Percentiles rank a stretch among this genome's conserved stretches.
phyloP scores from a whole-genome alignment of 2,329 filamentous ascomycete genomes.

The Trichophaea hybrida region DNA sequence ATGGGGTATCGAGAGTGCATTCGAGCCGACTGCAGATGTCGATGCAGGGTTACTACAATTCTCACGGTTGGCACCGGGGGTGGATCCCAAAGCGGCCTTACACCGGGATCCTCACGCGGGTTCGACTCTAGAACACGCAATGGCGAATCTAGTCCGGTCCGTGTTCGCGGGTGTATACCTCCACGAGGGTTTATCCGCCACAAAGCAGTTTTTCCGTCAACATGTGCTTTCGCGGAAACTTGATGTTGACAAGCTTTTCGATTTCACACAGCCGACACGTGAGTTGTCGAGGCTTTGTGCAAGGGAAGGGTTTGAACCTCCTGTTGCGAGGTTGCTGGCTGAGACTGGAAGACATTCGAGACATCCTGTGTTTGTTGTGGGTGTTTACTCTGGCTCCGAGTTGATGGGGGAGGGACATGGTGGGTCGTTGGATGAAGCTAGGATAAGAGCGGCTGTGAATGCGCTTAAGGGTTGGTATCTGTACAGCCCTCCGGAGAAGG shows the following conservation, averaged over 20 bases:
- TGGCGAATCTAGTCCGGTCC: constrained; percentile 65
- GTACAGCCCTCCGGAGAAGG: constrained; percentile 52
- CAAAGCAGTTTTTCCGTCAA: constrained; percentile 66
- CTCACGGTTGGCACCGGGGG: constrained; percentile 26
- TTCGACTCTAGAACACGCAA: constrained; percentile 44
- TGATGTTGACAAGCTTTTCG: constrained; percentile 62
- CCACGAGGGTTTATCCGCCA: constrained; percentile 63
- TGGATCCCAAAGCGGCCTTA: constrained; percentile 11
- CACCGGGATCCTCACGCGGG: constrained; percentile 24
- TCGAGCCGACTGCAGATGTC: constrained; percentile 74
- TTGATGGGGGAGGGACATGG: constrained; percentile 86
- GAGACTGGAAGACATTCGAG: constrained; percentile 78
- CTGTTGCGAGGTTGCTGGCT: constrained; percentile 71
- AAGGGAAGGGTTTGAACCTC: constrained; percentile 75
- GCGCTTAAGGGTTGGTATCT: constrained; percentile 92
- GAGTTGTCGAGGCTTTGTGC: constrained; percentile 74
- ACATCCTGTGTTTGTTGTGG: constrained; percentile 83
- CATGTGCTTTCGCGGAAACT: constrained; percentile 73
- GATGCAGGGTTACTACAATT: constrained; percentile 85
- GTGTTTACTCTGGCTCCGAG: constrained; percentile 80
- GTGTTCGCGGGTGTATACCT: constrained; percentile 74
- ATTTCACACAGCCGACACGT: constrained; percentile 67
- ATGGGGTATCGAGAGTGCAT: constrained; percentile 87
- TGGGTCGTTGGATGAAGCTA: constrained; percentile 60
- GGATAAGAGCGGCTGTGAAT: constrained; percentile 65